These are phyloP conservation scores for Scalesia atractyloides DNA, from an alignment of 129 eudicot species.

Conservation along the genomic window DNA sequence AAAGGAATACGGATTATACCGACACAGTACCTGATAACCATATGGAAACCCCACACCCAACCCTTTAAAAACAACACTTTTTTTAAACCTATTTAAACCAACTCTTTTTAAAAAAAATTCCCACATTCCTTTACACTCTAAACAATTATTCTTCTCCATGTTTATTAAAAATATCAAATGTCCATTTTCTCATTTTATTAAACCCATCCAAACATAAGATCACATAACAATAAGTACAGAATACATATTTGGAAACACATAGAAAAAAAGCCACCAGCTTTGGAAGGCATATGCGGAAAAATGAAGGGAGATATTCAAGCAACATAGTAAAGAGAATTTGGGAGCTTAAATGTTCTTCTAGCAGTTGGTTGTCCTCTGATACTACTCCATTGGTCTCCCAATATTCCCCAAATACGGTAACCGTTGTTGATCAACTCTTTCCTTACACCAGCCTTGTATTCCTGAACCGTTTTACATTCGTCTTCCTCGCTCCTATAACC, in stretches of 20 bases:
- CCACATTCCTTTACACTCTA: neutral
- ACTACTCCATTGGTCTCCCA: constrained; percentile 81
- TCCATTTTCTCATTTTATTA: neutral
- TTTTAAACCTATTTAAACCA: no score
- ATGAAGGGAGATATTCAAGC: constrained; percentile 27
- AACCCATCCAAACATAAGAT: neutral
- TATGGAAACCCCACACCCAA: no score
- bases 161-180: neutral
- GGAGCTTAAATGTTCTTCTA: constrained; percentile 64
- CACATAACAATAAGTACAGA: neutral
- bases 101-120: no score
- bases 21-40: no score
- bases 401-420: constrained; percentile 60
- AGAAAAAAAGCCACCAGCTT: constrained; percentile 3
- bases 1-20: no score
- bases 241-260: neutral
- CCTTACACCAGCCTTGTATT: constrained; percentile 56
- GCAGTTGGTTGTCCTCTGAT: constrained; percentile 49
- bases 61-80: no score
- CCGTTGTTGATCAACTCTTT: constrained; percentile 41
- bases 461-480: constrained; percentile 36
- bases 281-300: neutral
- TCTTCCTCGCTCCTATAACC: constrained; percentile 38
- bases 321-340: constrained; percentile 63
- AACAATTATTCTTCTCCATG: neutral